Percentiles rank a stretch among this genome's conserved stretches.
These are phyloP conservation scores for Ammopiptanthus mongolicus DNA, from an alignment of 306 rosid genomes.

Conservation along the genomic window DNA sequence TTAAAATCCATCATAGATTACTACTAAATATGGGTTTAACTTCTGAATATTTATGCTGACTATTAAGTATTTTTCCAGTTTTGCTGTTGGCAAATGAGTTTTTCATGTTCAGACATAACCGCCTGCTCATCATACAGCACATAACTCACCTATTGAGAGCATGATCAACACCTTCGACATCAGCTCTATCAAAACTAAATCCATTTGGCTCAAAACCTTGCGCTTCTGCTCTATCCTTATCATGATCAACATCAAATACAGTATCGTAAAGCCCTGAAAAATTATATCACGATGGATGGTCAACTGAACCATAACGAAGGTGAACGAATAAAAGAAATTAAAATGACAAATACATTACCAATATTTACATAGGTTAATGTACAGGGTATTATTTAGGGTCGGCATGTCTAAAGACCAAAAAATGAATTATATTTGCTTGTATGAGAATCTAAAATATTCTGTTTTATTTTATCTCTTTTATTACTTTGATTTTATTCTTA, in stretches of 20 bases:
- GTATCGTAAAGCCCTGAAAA: conserved; percentile 82
- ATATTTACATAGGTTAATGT: neutral
- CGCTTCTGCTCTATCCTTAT: conserved; percentile 72
- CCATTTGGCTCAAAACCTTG: conserved; percentile 91
- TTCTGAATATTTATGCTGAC: neutral
- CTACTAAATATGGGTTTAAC: neutral
- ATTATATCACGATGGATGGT: conserved; percentile 1
- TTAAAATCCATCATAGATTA: neutral
- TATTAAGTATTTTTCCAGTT: neutral
- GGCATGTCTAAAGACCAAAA: neutral
- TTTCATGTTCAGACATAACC: neutral
- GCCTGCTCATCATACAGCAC: neutral
- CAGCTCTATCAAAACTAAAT: conserved; percentile 90
- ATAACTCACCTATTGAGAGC: conserved; percentile 81
- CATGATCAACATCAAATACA: conserved; percentile 78
- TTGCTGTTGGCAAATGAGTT: neutral
- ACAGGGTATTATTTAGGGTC: neutral
- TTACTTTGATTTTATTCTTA: too few relatives aligned
- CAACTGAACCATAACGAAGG: conserved; percentile 9
- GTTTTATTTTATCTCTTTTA: too few relatives aligned
- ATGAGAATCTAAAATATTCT: too few relatives aligned
- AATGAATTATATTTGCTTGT: neutral
- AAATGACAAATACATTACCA: neutral
- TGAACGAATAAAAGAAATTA: neutral
- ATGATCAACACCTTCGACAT: conserved; percentile 75